Percentiles rank a stretch among this genome's conserved stretches.
Conservation (phyloP, 1,139 yeast species). For the Cylindricascospora bacillispora region DNA sequence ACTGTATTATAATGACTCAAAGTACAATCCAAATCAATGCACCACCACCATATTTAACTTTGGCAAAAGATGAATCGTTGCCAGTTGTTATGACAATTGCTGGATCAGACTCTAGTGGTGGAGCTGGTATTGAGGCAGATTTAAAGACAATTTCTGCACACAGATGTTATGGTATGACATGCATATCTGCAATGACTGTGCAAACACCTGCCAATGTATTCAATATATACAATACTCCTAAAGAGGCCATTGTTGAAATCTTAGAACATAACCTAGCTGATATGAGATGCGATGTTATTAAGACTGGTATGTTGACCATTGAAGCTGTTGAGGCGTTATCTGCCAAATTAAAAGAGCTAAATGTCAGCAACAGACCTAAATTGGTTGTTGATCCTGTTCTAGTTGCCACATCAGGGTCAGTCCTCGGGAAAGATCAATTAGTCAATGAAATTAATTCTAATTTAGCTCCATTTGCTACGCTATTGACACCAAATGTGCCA, state of each 20-base stretch:
- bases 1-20: slow-evolving; percentile 13
- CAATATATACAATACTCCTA: slow-evolving; percentile 37
- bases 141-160: slow-evolving; percentile 72
- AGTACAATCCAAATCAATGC: slow-evolving; percentile 14
- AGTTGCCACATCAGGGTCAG: slow-evolving; percentile 66
- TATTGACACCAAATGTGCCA: slow-evolving; percentile 64
- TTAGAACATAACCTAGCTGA: slow-evolving; percentile 50
- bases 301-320: slow-evolving; percentile 68
- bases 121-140: slow-evolving; percentile 94
- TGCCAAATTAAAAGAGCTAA: slow-evolving; percentile 27
- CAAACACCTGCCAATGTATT: slow-evolving; percentile 61
- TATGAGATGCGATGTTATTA: slow-evolving; percentile 55
- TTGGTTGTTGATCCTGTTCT: slow-evolving; percentile 74
- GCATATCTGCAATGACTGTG: slow-evolving; percentile 73
- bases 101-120: slow-evolving; percentile 86
- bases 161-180: slow-evolving; percentile 67
- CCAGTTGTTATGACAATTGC: slow-evolving; percentile 50
- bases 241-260: slow-evolving; percentile 32
- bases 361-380: slow-evolving; percentile 24
- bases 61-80: slow-evolving; percentile 12
- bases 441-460: slow-evolving; percentile 29
- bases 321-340: slow-evolving; percentile 42
- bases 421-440: slow-evolving; percentile 38
- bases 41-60: slow-evolving; percentile 22
- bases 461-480: slow-evolving; percentile 43